phyloP scores from a whole-genome alignment of 345 rosid species.

The Reutealis trisperma region DNA sequence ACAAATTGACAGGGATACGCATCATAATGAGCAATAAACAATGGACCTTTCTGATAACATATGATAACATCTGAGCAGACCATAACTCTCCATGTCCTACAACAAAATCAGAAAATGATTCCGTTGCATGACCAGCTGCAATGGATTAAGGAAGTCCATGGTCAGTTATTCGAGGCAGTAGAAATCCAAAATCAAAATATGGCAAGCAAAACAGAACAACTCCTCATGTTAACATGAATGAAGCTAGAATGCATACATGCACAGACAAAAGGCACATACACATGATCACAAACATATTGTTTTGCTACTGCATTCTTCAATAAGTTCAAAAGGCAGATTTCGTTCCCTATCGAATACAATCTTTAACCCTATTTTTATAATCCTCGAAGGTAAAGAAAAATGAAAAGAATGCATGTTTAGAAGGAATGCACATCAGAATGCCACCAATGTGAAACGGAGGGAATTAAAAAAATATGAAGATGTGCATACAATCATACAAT shows the following conservation, averaged over 20 bases:
- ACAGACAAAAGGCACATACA: not conserved
- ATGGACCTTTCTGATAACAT: conserved; percentile 72
- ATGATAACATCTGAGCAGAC: conserved; percentile 92
- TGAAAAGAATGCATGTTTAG: not conserved
- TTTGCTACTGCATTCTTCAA: not conserved
- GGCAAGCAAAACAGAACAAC: not conserved
- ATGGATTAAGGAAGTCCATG: not conserved
- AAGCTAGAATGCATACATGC: not conserved
- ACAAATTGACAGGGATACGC: not conserved
- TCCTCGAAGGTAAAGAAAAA: not conserved
- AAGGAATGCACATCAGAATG: not conserved
- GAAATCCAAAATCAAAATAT: conserved; percentile 2
- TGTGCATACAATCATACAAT: not conserved
- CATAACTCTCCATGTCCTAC: conserved; percentile 98
- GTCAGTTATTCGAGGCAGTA: not conserved
- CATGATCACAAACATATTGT: not conserved
- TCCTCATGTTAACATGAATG: not conserved
- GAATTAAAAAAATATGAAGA: not conserved
- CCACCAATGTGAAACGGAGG: not conserved
- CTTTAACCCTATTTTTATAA: not conserved
- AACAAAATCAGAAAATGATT: conserved; percentile 93
- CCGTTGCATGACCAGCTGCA: conserved; percentile 97
- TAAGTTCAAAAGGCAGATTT: not conserved
- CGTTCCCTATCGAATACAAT: not conserved
- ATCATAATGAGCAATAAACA: conserved; percentile 5